phyloP scores from a whole-genome alignment of 2,329 filamentous ascomycete genomes.

The Hypoxylon sp. region DNA sequence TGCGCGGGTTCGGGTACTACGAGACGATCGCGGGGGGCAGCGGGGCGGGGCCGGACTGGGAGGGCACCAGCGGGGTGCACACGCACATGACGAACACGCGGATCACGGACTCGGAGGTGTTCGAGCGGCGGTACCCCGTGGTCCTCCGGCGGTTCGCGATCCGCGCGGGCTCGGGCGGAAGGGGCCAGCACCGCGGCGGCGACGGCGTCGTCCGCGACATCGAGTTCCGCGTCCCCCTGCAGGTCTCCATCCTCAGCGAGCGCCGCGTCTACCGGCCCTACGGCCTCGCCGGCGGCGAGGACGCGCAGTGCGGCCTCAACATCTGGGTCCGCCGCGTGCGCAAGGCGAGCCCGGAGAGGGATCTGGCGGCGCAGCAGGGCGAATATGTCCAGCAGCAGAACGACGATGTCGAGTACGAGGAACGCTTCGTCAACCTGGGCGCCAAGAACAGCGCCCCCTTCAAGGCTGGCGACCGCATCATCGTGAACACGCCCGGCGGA shows the following conservation, averaged over 20 bases:
- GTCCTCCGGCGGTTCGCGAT: constrained; percentile 72
- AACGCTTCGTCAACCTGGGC: constrained; percentile 74
- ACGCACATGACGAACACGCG: constrained; percentile 82
- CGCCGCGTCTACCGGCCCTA: constrained; percentile 77
- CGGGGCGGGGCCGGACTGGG: constrained; percentile 73
- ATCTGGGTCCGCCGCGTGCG: constrained; percentile 82
- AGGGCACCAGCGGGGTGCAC: constrained; percentile 74
- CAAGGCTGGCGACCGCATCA: constrained; percentile 79
- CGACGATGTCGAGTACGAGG: constrained; percentile 58
- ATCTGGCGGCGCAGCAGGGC: constrained; percentile 32
- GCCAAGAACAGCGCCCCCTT: constrained; percentile 83
- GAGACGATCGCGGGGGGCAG: constrained; percentile 80
- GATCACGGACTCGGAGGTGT: constrained; percentile 78
- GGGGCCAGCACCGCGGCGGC: constrained; percentile 70
- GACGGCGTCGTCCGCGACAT: constrained; percentile 77
- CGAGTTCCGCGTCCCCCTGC: constrained; percentile 75
- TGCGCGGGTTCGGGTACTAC: constrained; percentile 80
- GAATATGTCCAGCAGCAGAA: constrained; percentile 36
- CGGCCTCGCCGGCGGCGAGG: constrained; percentile 82
- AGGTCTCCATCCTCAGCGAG: constrained; percentile 78
- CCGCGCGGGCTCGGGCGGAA: constrained; percentile 65
- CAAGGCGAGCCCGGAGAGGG: constrained; percentile 60
- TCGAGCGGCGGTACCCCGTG: constrained; percentile 77
- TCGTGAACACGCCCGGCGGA: constrained; percentile 80
- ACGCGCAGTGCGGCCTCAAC: constrained; percentile 82